phyloP scores from a whole-genome alignment of 2,329 filamentous ascomycete species.

The Penicillium sp. region DNA sequence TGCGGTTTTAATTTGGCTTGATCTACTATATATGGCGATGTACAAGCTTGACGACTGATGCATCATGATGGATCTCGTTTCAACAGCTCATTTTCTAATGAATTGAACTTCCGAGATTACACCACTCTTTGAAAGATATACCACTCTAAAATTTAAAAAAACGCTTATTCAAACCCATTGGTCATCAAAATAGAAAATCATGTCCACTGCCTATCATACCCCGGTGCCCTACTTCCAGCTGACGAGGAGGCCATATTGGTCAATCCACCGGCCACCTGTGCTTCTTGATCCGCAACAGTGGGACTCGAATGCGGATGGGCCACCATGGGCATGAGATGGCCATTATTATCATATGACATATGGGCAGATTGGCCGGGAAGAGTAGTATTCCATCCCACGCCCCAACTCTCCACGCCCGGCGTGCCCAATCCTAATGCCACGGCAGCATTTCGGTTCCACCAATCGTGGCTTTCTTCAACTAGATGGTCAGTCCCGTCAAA shows the following conservation, averaged over 20 bases:
- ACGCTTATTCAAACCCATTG: background rate
- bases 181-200: background rate
- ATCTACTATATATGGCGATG: no score
- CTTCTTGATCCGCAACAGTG: conserved; percentile 4
- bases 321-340: conserved; percentile 7
- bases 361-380: conserved; percentile 13
- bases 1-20: no score
- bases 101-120: no score
- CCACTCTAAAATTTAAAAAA: no score
- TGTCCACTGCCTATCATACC: conserved; percentile 16
- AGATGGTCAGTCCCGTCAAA: conserved; percentile 63
- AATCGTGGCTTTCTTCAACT: conserved; percentile 63
- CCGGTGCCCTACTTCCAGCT: background rate
- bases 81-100: no score
- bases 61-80: no score
- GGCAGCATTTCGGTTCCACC: conserved; percentile 64
- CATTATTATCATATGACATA: conserved; percentile 8
- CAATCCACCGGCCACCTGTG: background rate
- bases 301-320: conserved; percentile 3
- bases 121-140: no score
- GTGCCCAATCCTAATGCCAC: conserved; percentile 58
- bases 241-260: background rate
- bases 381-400: conserved; percentile 27
- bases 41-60: no score
- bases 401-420: conserved; percentile 58